Base-by-base conservation (phyloP, 2,329 filamentous ascomycete genomes). In the Fusarium lyarnte region DNA sequence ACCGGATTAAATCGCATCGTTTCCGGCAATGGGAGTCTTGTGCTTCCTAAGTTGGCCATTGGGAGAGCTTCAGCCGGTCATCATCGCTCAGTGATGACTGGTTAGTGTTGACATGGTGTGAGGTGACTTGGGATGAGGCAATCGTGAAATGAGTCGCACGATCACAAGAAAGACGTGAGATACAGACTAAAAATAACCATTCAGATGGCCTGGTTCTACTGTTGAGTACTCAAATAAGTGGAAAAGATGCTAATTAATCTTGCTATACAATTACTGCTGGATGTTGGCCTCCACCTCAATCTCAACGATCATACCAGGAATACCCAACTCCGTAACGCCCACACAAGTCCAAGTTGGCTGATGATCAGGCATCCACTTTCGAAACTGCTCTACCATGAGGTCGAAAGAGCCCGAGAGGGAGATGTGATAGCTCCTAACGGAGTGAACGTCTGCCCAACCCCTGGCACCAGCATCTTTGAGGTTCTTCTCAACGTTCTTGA, bases 381-480 rank as follows among this genome's bases (percentile, higher is more conserved):
- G 79, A 46, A 89, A 82, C 53, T 87, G 85, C 39, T 82, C 64
- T 5, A 85, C 80, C 82, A 89, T 85, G 10, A 79, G 79, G 0
- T 71, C 80, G 19, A 84, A 58, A 2, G 79, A 80, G 55, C 84
- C 81, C 21, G 82, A 82, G 6, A 86, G 78, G 3, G 78, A 81
- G 3, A 84, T 77, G 60, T 86, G 83, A 64, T 86, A 88, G 3
- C 83, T 84, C 23, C 81, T 83, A 27, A 88, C 80, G 1, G 81
- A 79, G 76, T 78, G 87, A 0, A 90, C 88, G 64, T 90, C 86
- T n/a, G 77, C 76, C 86, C 86, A 89, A 6, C 87, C 88, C 63
- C 86, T 84, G 1, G 87, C 87, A 3, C 89, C 89, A 0, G 87
- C 88, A 21, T 85, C 74, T 45, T 82, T 84, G 8, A 91, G 78